Base-by-base conservation (phyloP, 129 eudicot genomes). In the Erigeron canadensis region DNA sequence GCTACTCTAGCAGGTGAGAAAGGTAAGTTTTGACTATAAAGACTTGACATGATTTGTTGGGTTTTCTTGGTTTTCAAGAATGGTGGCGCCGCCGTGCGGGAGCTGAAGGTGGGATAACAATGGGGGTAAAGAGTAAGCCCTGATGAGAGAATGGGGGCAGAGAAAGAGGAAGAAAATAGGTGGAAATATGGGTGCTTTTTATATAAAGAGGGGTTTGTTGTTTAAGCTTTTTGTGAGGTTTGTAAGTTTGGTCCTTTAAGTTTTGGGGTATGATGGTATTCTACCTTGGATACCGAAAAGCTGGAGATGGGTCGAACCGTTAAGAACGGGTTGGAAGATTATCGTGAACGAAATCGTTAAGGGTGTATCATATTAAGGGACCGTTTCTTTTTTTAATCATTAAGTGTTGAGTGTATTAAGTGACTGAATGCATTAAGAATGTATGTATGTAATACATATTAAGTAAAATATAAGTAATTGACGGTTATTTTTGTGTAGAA, bases 1-100 rank as follows among this genome's bases (percentile, higher is more conserved):
- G 81, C 81, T 28, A 28, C 34, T 81, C 97, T 79, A 8, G 97
- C 91, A 11, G 97, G 97, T 10, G 95, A 87, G 72, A 71, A 90
- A 75, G 80, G 83, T 68, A 80, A 41, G 77, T 81, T 85, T 57
- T 85, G 95, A 44, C 74, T 65, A 57, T 87, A 90, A 19, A 87
- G 67, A 76, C 87, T 86, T 70, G 97, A 90, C 97, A 90, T 90
- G 70, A 71, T 72, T 72, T 61, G 53, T 37, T 66, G 60, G 41
- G 62, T 16, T 11, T 8, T 73, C 5, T 74, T 40, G 40, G 17
- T 34, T 51, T 56, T 17, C 67, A 16, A 17, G 15, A 65, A 70
- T 23, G 66, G 64, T 28, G 74, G 76, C 41, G 54, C 7, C 43
- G 77, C 65, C 75, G 71, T 28, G 67, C 61, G 73, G 65, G 44